phyloP scores from a whole-genome alignment of 192 early-diverging fungal genomes.

The Coemansia sp. region DNA sequence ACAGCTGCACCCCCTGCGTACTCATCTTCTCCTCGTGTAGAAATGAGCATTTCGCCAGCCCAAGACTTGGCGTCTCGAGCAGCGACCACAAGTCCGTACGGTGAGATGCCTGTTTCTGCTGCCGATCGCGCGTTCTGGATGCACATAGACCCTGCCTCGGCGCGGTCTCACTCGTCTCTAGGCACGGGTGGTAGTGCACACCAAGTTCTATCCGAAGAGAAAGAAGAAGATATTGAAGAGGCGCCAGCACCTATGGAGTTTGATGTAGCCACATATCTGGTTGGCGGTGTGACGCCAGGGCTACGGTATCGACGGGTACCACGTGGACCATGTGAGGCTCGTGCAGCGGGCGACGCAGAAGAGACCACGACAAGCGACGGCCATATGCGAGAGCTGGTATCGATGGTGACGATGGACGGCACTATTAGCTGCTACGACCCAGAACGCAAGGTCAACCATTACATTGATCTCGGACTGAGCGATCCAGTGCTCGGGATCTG shows the following conservation, averaged over 20 bases:
- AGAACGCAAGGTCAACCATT: slow-evolving; percentile 42
- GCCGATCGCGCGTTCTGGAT: slow-evolving; percentile 32
- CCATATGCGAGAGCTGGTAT: slow-evolving; percentile 30
- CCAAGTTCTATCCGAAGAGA: slow-evolving; percentile 14
- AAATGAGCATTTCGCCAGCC: too few species aligned
- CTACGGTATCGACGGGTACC: slow-evolving; percentile 33
- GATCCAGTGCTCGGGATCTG: slow-evolving; percentile 54
- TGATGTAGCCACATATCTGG: slow-evolving; percentile 52
- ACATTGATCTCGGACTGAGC: slow-evolving; percentile 29
- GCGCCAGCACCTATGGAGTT: slow-evolving; percentile 52
- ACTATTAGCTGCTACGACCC: slow-evolving; percentile 48
- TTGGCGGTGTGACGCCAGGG: slow-evolving; percentile 47
- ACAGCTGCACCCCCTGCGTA: background rate
- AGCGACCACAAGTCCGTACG: slow-evolving; percentile 12
- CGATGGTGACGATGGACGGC: slow-evolving; percentile 55
- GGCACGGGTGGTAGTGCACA: slow-evolving; percentile 33
- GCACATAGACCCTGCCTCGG: slow-evolving; percentile 31
- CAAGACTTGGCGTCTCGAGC: background rate
- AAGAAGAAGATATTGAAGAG: slow-evolving; percentile 55
- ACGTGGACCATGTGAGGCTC: slow-evolving; percentile 6
- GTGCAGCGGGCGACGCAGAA: background rate
- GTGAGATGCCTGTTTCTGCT: slow-evolving; percentile 10
- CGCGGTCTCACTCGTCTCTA: slow-evolving; percentile 48
- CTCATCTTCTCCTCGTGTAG: background rate
- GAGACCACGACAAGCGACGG: background rate